These are phyloP conservation scores for Punica granatum DNA, from an alignment of 345 rosid genomes.

Conservation along the genomic window DNA sequence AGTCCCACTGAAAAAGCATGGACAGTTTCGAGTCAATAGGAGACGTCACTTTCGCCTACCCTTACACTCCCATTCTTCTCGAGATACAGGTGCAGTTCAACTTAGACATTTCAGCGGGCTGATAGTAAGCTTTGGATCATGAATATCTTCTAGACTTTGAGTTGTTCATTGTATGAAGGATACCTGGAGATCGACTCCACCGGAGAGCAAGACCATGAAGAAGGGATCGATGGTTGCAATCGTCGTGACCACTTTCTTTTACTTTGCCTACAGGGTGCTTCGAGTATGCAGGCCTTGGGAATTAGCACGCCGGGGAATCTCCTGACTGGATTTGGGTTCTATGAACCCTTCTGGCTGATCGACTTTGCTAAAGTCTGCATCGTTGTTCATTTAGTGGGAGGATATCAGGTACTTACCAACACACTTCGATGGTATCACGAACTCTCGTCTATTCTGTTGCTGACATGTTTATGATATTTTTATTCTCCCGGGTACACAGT, in stretches of 20 bases:
- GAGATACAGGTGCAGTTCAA: slow-evolving; percentile 33
- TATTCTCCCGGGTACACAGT: slow-evolving; percentile 34
- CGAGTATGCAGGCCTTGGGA: slow-evolving; percentile 6
- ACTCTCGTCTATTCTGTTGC: neutral
- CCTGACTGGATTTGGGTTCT: slow-evolving; percentile 7
- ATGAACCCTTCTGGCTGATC: slow-evolving; percentile 11
- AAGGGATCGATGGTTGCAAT: neutral
- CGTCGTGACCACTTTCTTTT: neutral
- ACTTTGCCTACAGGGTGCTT: neutral
- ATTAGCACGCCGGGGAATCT: slow-evolving; percentile 5
- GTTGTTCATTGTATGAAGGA: neutral
- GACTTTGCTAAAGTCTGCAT: slow-evolving; percentile 7
- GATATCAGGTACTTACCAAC: slow-evolving; percentile 35
- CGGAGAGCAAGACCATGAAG: slow-evolving; percentile 8
- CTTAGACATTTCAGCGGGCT: slow-evolving; percentile 6
- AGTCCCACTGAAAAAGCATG: slow-evolving; percentile 22
- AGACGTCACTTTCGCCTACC: slow-evolving; percentile 39
- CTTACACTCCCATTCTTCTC: slow-evolving; percentile 25
- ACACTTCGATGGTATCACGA: neutral
- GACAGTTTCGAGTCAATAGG: slow-evolving; percentile 39
- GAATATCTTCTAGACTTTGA: neutral
- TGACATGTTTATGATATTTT: slow-evolving; percentile 3
- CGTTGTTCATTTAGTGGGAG: slow-evolving; percentile 36
- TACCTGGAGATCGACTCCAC: neutral
- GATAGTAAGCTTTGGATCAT: neutral